A percentile compares a stretch with the other conserved stretches of the same genome.
Conservation (phyloP, 331 rosid genomes). For the Prunus yedoensis region DNA sequence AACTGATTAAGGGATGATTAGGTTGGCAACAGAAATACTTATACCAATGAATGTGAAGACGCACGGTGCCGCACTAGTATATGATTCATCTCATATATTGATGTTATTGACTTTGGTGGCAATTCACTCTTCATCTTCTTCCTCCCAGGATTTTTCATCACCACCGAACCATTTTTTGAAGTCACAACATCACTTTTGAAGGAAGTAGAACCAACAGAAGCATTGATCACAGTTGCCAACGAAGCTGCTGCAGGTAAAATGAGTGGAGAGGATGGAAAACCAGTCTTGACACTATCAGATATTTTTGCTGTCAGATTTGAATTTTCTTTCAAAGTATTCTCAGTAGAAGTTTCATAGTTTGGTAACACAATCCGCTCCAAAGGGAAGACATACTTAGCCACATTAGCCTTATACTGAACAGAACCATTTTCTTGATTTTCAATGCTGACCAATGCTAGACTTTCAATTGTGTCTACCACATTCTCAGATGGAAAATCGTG, state of each 20-base stretch:
- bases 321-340: conserved; percentile 27
- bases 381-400: conserved; percentile 28
- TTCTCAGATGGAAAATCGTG: conserved; percentile 26
- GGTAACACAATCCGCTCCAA: conserved; percentile 37
- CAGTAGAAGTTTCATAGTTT: conserved; percentile 24
- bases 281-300: conserved; percentile 27
- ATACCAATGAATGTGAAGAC: conserved; percentile 73
- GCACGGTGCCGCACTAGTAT: conserved; percentile 54
- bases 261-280: conserved; percentile 15
- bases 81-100: conserved; percentile 67
- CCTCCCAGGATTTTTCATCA: conserved; percentile 19
- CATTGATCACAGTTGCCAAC: conserved; percentile 12
- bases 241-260: background rate
- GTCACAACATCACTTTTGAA: conserved; percentile 21
- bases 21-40: conserved; percentile 15
- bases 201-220: conserved; percentile 31
- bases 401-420: conserved; percentile 24
- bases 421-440: conserved; percentile 27
- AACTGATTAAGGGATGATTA: conserved; percentile 1
- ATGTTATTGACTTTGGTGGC: conserved; percentile 78
- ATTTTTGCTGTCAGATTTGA: conserved; percentile 22
- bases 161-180: conserved; percentile 27
- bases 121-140: conserved; percentile 64
- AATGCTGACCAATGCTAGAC: conserved; percentile 24
- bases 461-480: conserved; percentile 21